Percentiles rank a stretch among this genome's conserved stretches.
Evolutionary conservation across 352 stramenopile genomes (phyloP).

Genomic region (Pythium myriotylum): DNA sequence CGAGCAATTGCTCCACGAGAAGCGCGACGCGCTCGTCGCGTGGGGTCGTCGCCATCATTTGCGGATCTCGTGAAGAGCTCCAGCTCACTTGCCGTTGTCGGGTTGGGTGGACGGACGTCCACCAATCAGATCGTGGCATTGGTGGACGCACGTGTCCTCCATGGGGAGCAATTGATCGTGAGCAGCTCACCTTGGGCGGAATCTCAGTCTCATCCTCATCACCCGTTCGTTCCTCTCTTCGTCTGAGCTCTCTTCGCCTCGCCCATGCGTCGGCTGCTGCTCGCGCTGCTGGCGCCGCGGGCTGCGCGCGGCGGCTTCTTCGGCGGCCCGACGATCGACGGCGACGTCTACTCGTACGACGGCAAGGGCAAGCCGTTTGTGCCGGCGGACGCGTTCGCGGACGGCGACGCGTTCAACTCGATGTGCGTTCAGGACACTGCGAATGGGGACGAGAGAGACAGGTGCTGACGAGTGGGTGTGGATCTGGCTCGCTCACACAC

Average conservation of each 20-base stretch:
- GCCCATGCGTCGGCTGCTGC: no score
- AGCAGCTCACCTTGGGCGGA: background rate
- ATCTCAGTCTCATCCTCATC: constrained; percentile 10
- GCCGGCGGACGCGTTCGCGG: constrained; percentile 44
- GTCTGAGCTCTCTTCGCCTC: no score
- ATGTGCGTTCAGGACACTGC: constrained; percentile 37
- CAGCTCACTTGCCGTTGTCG: no score
- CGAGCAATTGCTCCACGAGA: constrained; percentile 50
- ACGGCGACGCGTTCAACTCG: constrained; percentile 49
- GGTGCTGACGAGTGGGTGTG: no score
- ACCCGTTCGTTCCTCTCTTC: background rate
- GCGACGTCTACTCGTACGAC: constrained; percentile 53
- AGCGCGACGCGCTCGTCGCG: constrained; percentile 52
- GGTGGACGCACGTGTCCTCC: background rate
- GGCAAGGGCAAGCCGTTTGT: constrained; percentile 53
- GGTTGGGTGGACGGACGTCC: background rate
- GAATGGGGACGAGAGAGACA: no score
- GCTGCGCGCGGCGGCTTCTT: constrained; percentile 42
- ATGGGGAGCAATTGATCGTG: background rate
- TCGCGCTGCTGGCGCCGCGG: constrained; percentile 6
- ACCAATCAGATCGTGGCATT: constrained; percentile 13
- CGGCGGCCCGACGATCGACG: constrained; percentile 42
- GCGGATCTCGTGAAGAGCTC: no score
- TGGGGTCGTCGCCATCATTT: constrained; percentile 26
- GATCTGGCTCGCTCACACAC: no score